Conservation (phyloP, 768 basidiomycete genomes). For the Boletus rex-veris region DNA sequence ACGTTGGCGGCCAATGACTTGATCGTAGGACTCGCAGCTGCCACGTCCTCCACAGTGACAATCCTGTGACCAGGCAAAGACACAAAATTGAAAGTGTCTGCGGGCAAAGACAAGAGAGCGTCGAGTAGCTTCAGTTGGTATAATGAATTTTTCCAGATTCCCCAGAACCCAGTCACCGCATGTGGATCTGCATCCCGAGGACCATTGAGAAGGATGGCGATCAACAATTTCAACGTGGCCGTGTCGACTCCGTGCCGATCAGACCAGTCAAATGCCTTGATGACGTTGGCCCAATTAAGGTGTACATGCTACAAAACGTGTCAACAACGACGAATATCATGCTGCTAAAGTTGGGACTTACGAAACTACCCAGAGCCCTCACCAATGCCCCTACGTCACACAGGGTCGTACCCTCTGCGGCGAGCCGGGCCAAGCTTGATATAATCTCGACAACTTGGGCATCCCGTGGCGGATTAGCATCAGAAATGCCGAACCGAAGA, state of each 20-base stretch:
- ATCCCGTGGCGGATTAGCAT: slow-evolving; percentile 67
- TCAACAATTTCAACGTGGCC: slow-evolving; percentile 82
- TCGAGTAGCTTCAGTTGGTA: slow-evolving; percentile 87
- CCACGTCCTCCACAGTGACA: slow-evolving; percentile 86
- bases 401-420: slow-evolving; percentile 66
- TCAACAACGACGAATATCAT: slow-evolving; percentile 1
- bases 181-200: slow-evolving; percentile 74
- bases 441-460: slow-evolving; percentile 69
- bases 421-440: slow-evolving; percentile 60
- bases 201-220: slow-evolving; percentile 80
- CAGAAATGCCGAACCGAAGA: slow-evolving; percentile 72
- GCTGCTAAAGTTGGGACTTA: slow-evolving; percentile 40
- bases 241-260: slow-evolving; percentile 86
- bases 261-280: slow-evolving; percentile 82
- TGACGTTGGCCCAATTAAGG: slow-evolving; percentile 77
- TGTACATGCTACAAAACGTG: slow-evolving; percentile 48
- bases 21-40: slow-evolving; percentile 84
- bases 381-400: slow-evolving; percentile 77
- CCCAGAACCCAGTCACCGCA: slow-evolving; percentile 84
- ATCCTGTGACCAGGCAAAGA: slow-evolving; percentile 78
- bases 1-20: slow-evolving; percentile 87
- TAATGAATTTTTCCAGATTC: slow-evolving; percentile 77
- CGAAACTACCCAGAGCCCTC: slow-evolving; percentile 68
- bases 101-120: slow-evolving; percentile 81
- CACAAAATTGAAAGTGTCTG: slow-evolving; percentile 91